Evolutionary conservation across 1,284 basidiomycete species (phyloP).

Genomic region (Prillingera fragicola): DNA sequence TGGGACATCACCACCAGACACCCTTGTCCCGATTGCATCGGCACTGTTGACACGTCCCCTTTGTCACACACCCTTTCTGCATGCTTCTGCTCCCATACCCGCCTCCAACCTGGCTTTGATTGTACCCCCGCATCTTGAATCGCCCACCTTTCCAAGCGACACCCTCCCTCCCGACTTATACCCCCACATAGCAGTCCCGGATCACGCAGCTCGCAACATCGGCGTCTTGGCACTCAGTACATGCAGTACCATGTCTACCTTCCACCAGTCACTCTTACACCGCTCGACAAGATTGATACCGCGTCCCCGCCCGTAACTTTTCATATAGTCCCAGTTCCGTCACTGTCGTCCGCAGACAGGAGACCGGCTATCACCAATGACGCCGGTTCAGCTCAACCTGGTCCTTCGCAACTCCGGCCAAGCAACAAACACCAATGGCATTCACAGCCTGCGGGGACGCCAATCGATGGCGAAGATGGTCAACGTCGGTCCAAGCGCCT

Average conservation of each 20-base stretch:
- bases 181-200: too few relatives aligned
- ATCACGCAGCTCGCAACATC: neutral
- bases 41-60: too few relatives aligned
- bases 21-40: too few relatives aligned
- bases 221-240: neutral
- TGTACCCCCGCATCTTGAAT: neutral
- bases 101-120: neutral
- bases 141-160: neutral
- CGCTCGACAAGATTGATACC: neutral
- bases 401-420: neutral
- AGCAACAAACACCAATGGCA: neutral
- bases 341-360: conserved; percentile 3
- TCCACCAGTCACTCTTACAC: conserved; percentile 11
- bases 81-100: neutral
- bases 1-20: too few relatives aligned
- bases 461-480: neutral
- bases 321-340: neutral
- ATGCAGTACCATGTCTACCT: conserved; percentile 18
- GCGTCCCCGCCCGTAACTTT: neutral
- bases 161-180: neutral
- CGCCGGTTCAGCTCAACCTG: neutral
- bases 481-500: conserved; percentile 6
- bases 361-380: neutral
- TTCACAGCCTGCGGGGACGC: neutral
- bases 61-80: neutral